Evolutionary conservation across 352 stramenopile genomes (phyloP), one percentile per base, ranked within the genome.

Genomic region (Pythium apleroticum): DNA sequence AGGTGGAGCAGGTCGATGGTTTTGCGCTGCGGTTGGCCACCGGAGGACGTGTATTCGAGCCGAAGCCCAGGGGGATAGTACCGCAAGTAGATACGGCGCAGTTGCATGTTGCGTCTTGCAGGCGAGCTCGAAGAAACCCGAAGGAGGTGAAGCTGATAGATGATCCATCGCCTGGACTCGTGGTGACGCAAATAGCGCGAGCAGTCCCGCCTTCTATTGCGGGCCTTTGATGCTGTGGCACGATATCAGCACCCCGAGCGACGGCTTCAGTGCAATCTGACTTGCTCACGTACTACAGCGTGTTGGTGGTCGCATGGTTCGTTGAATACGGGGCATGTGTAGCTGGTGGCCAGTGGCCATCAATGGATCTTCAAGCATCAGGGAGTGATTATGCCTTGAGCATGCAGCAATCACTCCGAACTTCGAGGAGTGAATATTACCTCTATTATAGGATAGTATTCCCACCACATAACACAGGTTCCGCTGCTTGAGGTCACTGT

Each of bases 31-130:
- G 74, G 27, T 30, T 82, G 57, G 9, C 83, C 85, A 37, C 70
- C 54, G 22, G 55, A 72, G 19, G 82, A 84, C 37, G 75, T 52
- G 62, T 84, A 91, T 67, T 89, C 73, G 52, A 93, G 77, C 6
- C 82, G 83, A 55, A 93, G 55, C 7, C 72, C 80, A 52, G 85
- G 82, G 30, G 84, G 82, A 53, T 82, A 93, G 72, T 91, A 89
- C 56, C 85, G 82, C 55, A 93, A 53, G 63, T 80, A 91, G 55
- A 91, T 75, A 28, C 84, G 76, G 8, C 69, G 66, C 30, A 93
- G 75, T 35, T 86, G 79, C 85, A 93, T 93, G 14, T 28, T 24
- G 46, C 9, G 7, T 49, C 24, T 24, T 24, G 12, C 43, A 50
- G 20, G 5, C n/a, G 17, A n/a, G 22, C 20, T 17, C 11, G 5